Evolutionary conservation across 1,284 basidiomycete genomes (phyloP).

Genomic region (Phylloboletellus chloephorus): DNA sequence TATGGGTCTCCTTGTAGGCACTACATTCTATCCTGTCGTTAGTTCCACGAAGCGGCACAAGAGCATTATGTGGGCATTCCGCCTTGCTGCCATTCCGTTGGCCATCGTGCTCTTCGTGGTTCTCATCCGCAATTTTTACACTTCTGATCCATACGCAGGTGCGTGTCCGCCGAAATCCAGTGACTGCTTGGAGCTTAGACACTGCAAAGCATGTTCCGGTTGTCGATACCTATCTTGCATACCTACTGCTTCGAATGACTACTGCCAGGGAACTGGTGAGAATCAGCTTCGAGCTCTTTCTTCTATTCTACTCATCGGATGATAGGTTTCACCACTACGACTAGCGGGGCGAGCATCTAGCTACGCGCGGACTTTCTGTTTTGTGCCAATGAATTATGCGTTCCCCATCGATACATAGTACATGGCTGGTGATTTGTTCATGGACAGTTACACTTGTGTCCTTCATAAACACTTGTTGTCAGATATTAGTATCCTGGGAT

Average conservation of each 20-base stretch:
- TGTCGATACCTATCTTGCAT: constrained; percentile 89
- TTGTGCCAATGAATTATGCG: background rate
- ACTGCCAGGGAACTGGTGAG: constrained; percentile 65
- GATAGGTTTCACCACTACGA: constrained; percentile 30
- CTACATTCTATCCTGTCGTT: constrained; percentile 87
- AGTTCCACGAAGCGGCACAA: constrained; percentile 70
- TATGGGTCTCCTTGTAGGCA: constrained; percentile 80
- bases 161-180: constrained; percentile 17
- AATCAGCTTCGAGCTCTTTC: background rate
- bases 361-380: background rate
- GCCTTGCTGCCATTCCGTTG: constrained; percentile 69
- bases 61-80: constrained; percentile 68
- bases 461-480: too few species aligned
- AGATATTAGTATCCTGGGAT: too few species aligned
- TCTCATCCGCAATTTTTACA: constrained; percentile 87
- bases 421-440: constrained; percentile 1
- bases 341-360: constrained; percentile 29
- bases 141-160: constrained; percentile 75
- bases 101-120: constrained; percentile 79
- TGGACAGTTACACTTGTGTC: constrained; percentile 10
- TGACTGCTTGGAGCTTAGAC: constrained; percentile 4
- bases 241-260: constrained; percentile 70
- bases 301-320: constrained; percentile 8
- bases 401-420: constrained; percentile 6
- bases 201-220: constrained; percentile 68